A percentile compares a stretch with the other conserved stretches of the same genome.
phyloP scores from a whole-genome alignment of 2,329 filamentous ascomycete species.

The Verticillium isaacii region DNA sequence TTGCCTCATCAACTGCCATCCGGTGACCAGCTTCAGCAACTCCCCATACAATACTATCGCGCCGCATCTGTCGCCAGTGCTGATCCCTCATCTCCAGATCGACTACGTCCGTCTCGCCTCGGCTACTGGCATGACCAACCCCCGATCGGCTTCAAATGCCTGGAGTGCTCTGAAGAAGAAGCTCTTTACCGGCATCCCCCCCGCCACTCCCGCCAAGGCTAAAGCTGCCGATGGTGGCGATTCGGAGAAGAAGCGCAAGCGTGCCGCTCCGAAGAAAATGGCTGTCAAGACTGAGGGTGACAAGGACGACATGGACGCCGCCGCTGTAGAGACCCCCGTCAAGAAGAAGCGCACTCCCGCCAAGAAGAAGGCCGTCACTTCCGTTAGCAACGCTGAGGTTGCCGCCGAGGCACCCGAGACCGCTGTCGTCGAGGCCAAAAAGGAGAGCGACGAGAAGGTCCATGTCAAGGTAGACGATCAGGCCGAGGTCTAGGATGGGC shows the following conservation, averaged over 20 bases:
- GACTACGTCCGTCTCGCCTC: conserved; percentile 17
- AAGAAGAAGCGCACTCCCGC: conserved; percentile 9
- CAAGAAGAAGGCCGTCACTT: not conserved
- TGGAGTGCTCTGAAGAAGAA: conserved; percentile 21
- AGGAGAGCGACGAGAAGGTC: conserved; percentile 4
- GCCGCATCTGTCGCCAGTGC: not conserved
- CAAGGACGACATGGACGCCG: not conserved
- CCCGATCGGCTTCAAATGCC: conserved; percentile 16
- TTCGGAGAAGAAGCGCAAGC: conserved; percentile 6
- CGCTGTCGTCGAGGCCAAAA: not conserved
- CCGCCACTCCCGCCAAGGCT: conserved; percentile 12
- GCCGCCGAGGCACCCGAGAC: not conserved
- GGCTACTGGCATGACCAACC: conserved; percentile 18
- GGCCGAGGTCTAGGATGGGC: not conserved
- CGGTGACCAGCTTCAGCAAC: not conserved
- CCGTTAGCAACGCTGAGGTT: conserved; percentile 2
- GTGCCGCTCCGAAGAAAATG: conserved; percentile 7
- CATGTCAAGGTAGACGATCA: conserved; percentile 5
- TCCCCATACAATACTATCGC: not conserved
- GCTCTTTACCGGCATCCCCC: conserved; percentile 12
- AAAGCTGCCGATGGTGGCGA: conserved; percentile 9
- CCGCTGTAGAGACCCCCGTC: conserved; percentile 4
- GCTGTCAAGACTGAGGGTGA: not conserved
- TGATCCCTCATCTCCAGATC: conserved; percentile 11
- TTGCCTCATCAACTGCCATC: not conserved